Evolutionary conservation across 1,284 basidiomycete species (phyloP).

Genomic region (Vanrija sp.): DNA sequence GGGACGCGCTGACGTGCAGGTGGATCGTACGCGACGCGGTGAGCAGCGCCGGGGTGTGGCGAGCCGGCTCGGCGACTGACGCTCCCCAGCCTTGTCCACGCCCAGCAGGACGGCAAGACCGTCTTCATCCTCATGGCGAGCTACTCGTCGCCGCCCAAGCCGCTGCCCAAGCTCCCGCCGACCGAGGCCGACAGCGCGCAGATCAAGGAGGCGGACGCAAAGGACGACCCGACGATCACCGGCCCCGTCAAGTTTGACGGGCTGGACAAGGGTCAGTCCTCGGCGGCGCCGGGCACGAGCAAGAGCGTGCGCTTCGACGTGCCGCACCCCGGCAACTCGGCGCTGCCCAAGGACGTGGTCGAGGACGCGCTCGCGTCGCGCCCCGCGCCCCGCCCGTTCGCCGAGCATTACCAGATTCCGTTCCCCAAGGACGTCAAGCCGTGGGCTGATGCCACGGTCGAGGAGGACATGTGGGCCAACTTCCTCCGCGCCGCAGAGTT

Average conservation of each 20-base stretch:
- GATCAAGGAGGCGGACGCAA: conserved; percentile 2
- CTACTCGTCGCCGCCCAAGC: conserved; percentile 59
- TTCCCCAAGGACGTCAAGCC: conserved; percentile 51
- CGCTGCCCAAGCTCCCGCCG: conserved; percentile 42
- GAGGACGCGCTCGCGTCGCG: neutral
- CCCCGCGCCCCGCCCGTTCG: conserved; percentile 11
- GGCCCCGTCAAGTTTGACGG: conserved; percentile 13
- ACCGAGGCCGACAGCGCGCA: neutral
- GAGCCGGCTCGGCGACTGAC: neutral
- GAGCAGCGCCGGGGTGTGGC: neutral
- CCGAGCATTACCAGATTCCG: conserved; percentile 28
- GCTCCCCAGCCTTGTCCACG: conserved; percentile 67
- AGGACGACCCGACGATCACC: conserved; percentile 15
- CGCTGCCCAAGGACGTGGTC: neutral
- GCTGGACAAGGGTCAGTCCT: neutral
- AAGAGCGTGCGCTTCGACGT: neutral
- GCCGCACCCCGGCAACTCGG: neutral
- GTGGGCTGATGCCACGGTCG: conserved; percentile 61
- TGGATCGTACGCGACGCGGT: conserved; percentile 29
- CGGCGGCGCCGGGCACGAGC: neutral
- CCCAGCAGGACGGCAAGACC: conserved; percentile 66
- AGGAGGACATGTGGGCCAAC: conserved; percentile 55
- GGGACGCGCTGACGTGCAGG: neutral
- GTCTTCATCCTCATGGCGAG: conserved; percentile 83
- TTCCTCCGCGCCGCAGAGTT: conserved; percentile 25